Evolutionary conservation across 2,329 filamentous ascomycete genomes (phyloP).

Genomic region (Hypoxylon sp.): DNA sequence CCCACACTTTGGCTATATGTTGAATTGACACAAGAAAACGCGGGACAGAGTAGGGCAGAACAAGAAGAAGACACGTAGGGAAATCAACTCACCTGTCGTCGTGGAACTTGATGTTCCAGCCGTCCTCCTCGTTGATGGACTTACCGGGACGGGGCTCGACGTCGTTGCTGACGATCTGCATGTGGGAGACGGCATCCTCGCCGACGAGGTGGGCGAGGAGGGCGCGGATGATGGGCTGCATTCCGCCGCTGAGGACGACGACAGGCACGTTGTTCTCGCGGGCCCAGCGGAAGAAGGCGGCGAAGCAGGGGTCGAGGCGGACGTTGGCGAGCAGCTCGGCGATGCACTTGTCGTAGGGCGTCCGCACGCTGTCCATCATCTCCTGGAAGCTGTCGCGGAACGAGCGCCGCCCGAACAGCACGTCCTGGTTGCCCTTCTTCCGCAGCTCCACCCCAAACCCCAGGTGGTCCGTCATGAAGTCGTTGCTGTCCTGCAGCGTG

Average conservation of each 20-base stretch:
- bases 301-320: constrained; percentile 87
- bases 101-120: constrained; percentile 89
- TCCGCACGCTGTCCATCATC: constrained; percentile 89
- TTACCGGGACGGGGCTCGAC: constrained; percentile 71
- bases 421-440: constrained; percentile 75
- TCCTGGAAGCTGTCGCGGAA: constrained; percentile 89
- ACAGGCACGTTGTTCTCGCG: constrained; percentile 85
- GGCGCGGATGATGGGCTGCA: constrained; percentile 89
- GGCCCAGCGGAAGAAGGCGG: constrained; percentile 86
- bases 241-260: constrained; percentile 89
- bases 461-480: constrained; percentile 86
- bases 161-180: constrained; percentile 91
- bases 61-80: not conserved
- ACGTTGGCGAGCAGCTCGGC: constrained; percentile 81
- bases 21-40: too few species aligned
- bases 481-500: constrained; percentile 73
- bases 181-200: constrained; percentile 73
- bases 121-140: constrained; percentile 78
- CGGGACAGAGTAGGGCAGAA: too few species aligned
- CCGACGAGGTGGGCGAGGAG: constrained; percentile 83
- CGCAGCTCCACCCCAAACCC: constrained; percentile 81
- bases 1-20: too few species aligned
- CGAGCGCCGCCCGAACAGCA: constrained; percentile 72
- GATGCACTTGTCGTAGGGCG: constrained; percentile 84
- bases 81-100: constrained; percentile 73